A percentile compares a stretch with the other conserved stretches of the same genome.
Evolutionary conservation across 345 rosid genomes (phyloP).

Genomic region (Moricandia moricandioides): DNA sequence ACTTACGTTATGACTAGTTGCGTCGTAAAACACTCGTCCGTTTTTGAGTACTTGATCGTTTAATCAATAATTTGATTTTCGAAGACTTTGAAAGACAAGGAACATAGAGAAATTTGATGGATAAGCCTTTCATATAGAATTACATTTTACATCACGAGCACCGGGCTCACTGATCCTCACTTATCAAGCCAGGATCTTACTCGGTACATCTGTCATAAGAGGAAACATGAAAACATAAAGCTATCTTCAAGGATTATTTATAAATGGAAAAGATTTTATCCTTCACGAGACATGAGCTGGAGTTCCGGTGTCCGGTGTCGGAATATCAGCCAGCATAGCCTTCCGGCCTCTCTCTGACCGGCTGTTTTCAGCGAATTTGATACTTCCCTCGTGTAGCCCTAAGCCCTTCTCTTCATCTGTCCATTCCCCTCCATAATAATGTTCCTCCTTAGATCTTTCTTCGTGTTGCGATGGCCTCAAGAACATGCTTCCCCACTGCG

Average conservation of each 20-base stretch:
- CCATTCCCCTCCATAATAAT: constrained; percentile 62
- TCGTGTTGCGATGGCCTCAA: constrained; percentile 47
- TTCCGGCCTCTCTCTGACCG: constrained; percentile 69
- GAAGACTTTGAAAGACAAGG: too few relatives aligned
- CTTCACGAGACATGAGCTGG: constrained; percentile 50
- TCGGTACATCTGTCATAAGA: constrained; percentile 18
- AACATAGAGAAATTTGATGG: constrained; percentile 8
- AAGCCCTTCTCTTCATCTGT: constrained; percentile 62
- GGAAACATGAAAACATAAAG: constrained; percentile 9
- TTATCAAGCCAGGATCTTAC: constrained; percentile 30
- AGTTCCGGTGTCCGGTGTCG: constrained; percentile 49
- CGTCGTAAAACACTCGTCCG: too few relatives aligned
- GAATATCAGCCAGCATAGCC: constrained; percentile 38
- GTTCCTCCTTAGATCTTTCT: constrained; percentile 53
- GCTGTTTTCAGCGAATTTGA: constrained; percentile 70
- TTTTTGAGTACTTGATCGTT: background rate
- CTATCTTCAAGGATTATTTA: constrained; percentile 19
- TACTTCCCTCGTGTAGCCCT: constrained; percentile 60
- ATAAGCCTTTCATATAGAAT: constrained; percentile 4
- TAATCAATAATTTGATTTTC: too few relatives aligned
- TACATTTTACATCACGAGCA: constrained; percentile 14
- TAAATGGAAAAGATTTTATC: background rate
- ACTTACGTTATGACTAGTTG: constrained; percentile 11
- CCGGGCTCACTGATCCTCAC: constrained; percentile 35
- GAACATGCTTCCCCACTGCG: constrained; percentile 89